Percentiles rank a stretch among this genome's conserved stretches.
Conservation (phyloP, 2,329 filamentous ascomycete genomes). For the Diaporthe destruens region DNA sequence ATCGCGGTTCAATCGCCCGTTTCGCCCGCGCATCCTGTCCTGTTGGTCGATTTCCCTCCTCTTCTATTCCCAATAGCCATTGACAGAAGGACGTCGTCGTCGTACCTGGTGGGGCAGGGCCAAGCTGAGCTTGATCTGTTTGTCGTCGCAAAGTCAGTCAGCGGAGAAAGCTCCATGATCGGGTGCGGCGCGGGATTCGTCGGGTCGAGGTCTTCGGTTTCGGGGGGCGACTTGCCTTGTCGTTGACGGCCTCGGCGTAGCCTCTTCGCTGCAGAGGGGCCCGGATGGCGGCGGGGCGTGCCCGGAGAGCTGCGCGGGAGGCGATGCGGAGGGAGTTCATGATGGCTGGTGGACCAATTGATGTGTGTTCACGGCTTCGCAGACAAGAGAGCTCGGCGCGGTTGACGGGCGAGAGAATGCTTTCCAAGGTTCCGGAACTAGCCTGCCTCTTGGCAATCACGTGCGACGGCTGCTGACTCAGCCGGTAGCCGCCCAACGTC, state of each 20-base stretch:
- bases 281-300: slow-evolving; percentile 81
- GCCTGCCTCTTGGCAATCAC: slow-evolving; percentile 37
- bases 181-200: slow-evolving; percentile 39
- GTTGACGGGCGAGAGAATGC: slow-evolving; percentile 35
- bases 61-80: neutral
- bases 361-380: slow-evolving; percentile 53
- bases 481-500: neutral
- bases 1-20: slow-evolving; percentile 22
- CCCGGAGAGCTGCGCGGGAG: slow-evolving; percentile 84
- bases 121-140: slow-evolving; percentile 94
- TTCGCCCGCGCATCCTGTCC: slow-evolving; percentile 4
- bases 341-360: slow-evolving; percentile 67
- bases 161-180: slow-evolving; percentile 26
- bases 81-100: slow-evolving; percentile 58
- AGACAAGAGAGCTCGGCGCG: slow-evolving; percentile 57
- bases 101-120: slow-evolving; percentile 98
- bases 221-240: slow-evolving; percentile 72
- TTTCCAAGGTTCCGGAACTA: slow-evolving; percentile 37
- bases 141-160: slow-evolving; percentile 36
- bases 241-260: slow-evolving; percentile 88
- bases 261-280: slow-evolving; percentile 85
- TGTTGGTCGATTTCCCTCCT: slow-evolving; percentile 11
- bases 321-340: slow-evolving; percentile 97
- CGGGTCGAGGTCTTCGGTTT: neutral
- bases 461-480: slow-evolving; percentile 9